Evolutionary conservation across 2,329 filamentous ascomycete species (phyloP), one percentile per base, ranked within the genome.

Genomic region (Botrytis fragariae): DNA sequence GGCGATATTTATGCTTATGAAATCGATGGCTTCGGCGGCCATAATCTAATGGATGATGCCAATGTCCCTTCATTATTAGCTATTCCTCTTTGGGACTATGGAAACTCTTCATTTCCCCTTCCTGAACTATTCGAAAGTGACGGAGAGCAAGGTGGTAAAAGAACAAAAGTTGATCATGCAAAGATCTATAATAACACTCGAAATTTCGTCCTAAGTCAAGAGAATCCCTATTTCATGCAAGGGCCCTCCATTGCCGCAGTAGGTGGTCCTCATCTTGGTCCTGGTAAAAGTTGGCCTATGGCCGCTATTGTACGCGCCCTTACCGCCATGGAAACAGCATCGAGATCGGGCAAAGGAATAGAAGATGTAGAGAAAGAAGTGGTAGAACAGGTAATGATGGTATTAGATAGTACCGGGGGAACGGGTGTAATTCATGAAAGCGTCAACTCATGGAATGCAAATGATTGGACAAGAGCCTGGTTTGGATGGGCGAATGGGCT

Each of bases 1-100:
- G 90, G 89, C 67, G 84, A 88, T n/a, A 91, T 94, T n/a, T 94
- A 91, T 77, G 91, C 92, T 0, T 94, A 90, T 79, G 92, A 94
- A 81, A 90, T 93, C 18, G 92, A 94, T 78, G 92, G 92, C 18
- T 93, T 90, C 75, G 79, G 77, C 6, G 77, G 77, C 1, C 69
- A 61, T 64, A 90, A 88, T 76, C 83, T 92, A 71, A 92, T 92
- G 90, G 91, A 92, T 78, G 90, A 92, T 75, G 90, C 91, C n/a
- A 92, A 92, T 76, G 87, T 93, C 59, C 91, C 91, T 0, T 90
- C 88, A 7, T 85, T 93, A 8, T 84, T 93, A 39, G 87, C 89
- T 1, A 86, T 90, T 48, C 90, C 90, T 2, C 87, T 92, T 75
- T 84, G 91, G 73, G 87, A 89, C 18, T 92, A 90, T 75, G 71